phyloP scores from a whole-genome alignment of 179 eudicot genomes.

The Drosera spatulata region DNA sequence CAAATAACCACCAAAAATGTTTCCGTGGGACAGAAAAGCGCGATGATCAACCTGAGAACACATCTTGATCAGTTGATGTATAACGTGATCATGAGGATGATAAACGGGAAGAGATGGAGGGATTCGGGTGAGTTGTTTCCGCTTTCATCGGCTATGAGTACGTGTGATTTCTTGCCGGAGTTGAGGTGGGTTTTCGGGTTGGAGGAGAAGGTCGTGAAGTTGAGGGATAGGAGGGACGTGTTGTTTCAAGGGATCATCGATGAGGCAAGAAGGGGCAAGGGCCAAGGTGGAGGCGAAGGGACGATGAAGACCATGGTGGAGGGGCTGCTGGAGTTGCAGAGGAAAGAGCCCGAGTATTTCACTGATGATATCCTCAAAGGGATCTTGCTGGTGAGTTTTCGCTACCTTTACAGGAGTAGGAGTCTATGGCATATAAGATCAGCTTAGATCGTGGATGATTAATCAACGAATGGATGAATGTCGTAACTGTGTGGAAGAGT shows the following conservation, averaged over 20 bases:
- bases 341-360: conserved; percentile 4
- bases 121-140: not conserved
- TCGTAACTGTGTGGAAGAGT: too few relatives aligned
- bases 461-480: too few relatives aligned
- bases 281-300: not conserved
- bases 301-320: conserved; percentile 7
- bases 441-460: too few relatives aligned
- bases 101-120: conserved; percentile 7
- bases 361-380: conserved; percentile 7
- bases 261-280: not conserved
- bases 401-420: not conserved
- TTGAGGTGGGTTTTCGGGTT: conserved; percentile 6
- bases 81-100: conserved; percentile 4
- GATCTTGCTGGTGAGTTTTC: conserved; percentile 2
- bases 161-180: conserved; percentile 7
- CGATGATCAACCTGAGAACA: not conserved
- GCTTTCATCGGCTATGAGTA: not conserved
- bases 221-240: not conserved
- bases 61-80: not conserved
- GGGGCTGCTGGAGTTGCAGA: conserved; percentile 5
- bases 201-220: conserved; percentile 4
- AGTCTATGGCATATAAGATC: not conserved
- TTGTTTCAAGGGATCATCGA: not conserved
- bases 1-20: not conserved
- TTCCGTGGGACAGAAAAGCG: not conserved